Evolutionary conservation across 768 basidiomycete genomes (phyloP).

Genomic region (Kwoniella dejecticola): DNA sequence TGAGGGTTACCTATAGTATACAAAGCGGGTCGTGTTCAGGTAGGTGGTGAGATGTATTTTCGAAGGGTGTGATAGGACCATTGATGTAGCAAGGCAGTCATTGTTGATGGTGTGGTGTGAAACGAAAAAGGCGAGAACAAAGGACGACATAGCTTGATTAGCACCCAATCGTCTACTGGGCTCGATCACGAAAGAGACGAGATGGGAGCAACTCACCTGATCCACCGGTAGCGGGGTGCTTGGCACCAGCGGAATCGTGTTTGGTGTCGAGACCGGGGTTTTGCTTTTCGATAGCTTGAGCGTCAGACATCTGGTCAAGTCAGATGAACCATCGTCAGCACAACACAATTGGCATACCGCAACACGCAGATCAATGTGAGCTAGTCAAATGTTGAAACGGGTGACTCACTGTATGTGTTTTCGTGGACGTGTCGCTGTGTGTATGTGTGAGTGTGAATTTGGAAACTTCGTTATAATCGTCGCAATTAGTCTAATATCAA

Average conservation of each 20-base stretch:
- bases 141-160: no score
- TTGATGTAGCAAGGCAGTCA: no score
- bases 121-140: no score
- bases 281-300: conserved; percentile 11
- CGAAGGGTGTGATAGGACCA: no score
- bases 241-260: conserved; percentile 25
- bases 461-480: conserved; percentile 9
- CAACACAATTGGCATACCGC: no score
- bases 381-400: no score
- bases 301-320: conserved; percentile 18
- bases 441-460: not conserved
- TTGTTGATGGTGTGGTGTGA: no score
- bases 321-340: not conserved
- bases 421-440: not conserved
- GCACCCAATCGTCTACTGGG: no score
- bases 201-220: conserved; percentile 12
- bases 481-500: not conserved
- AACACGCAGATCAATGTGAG: no score
- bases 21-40: not conserved
- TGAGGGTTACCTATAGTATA: conserved; percentile 50
- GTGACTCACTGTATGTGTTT: conserved; percentile 12
- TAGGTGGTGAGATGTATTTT: not conserved
- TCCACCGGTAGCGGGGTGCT: conserved; percentile 23
- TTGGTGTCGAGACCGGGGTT: conserved; percentile 26
- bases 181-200: no score